These are phyloP conservation scores for Dissophora globulifera DNA, from an alignment of 192 early-diverging fungal species.

Conservation along the genomic window DNA sequence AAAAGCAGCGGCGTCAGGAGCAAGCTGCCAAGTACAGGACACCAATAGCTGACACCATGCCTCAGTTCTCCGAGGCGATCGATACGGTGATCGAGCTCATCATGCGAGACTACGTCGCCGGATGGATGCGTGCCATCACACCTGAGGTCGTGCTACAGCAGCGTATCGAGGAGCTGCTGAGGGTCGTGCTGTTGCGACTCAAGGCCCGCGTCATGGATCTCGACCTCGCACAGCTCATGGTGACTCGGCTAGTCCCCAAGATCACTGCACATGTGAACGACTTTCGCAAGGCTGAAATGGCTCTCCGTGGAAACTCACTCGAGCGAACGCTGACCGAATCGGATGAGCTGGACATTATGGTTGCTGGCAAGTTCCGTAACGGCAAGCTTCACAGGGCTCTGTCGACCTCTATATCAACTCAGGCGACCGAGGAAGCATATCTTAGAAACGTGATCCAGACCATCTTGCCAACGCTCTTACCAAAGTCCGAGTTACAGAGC, in stretches of 20 bases:
- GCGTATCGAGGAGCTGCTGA: constrained; percentile 61
- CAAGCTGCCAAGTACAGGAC: constrained; percentile 37
- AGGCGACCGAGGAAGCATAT: constrained; percentile 66
- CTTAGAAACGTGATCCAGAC: constrained; percentile 70
- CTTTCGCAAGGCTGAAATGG: constrained; percentile 68
- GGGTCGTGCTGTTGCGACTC: constrained; percentile 48
- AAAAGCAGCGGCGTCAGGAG: constrained; percentile 33
- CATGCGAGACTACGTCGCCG: constrained; percentile 66
- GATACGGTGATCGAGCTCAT: constrained; percentile 61
- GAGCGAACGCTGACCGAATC: constrained; percentile 62
- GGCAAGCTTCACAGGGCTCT: constrained; percentile 71
- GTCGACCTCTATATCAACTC: constrained; percentile 55
- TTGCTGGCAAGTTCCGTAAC: constrained; percentile 65
- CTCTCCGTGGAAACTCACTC: constrained; percentile 55
- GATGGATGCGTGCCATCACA: constrained; percentile 65
- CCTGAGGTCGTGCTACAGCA: constrained; percentile 58
- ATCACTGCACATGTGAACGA: constrained; percentile 78
- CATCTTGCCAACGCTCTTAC: constrained; percentile 72
- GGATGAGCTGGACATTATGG: constrained; percentile 65
- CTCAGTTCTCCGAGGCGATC: constrained; percentile 50
- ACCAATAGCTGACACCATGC: constrained; percentile 43
- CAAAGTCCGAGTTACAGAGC: constrained; percentile 67
- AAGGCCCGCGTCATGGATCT: constrained; percentile 57
- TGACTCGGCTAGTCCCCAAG: constrained; percentile 72
- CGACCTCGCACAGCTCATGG: constrained; percentile 71